phyloP scores from a whole-genome alignment of 345 rosid genomes.

The Excoecaria cochinchinensis region DNA sequence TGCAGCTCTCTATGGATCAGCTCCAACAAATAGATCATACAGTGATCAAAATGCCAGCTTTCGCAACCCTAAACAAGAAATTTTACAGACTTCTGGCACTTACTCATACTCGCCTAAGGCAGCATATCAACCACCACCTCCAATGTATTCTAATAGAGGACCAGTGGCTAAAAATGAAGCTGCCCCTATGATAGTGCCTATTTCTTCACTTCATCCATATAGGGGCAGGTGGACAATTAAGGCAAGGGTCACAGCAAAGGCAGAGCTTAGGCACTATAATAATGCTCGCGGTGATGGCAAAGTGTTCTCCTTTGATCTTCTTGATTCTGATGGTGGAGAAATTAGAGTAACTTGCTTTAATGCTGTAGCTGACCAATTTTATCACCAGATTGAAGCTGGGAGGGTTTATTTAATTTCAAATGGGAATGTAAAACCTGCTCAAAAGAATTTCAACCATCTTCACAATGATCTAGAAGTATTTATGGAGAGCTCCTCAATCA shows the following conservation, averaged over 20 bases:
- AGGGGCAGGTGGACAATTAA: slow-evolving; percentile 86
- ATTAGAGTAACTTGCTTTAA: slow-evolving; percentile 92
- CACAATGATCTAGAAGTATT: slow-evolving; percentile 69
- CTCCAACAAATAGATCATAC: slow-evolving; percentile 31
- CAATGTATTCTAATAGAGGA: slow-evolving; percentile 65
- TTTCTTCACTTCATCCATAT: slow-evolving; percentile 85
- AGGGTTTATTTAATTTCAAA: slow-evolving; percentile 73
- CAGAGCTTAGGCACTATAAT: slow-evolving; percentile 66
- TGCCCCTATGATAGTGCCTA: slow-evolving; percentile 67
- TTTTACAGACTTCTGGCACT: slow-evolving; percentile 34
- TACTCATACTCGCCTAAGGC: slow-evolving; percentile 35
- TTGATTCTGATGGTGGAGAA: slow-evolving; percentile 89
- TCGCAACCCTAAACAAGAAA: slow-evolving; percentile 42
- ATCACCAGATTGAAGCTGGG: slow-evolving; percentile 70
- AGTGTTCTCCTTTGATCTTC: slow-evolving; percentile 85
- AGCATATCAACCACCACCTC: slow-evolving; percentile 53
- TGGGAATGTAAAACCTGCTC: slow-evolving; percentile 81
- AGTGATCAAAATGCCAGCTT: slow-evolving; percentile 36
- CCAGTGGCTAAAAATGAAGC: slow-evolving; percentile 72
- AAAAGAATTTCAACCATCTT: slow-evolving; percentile 83
- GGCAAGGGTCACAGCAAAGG: slow-evolving; percentile 86
- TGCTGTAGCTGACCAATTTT: slow-evolving; percentile 78
- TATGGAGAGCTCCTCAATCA: slow-evolving; percentile 54
- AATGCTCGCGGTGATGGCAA: slow-evolving; percentile 86
- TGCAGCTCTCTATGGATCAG: slow-evolving; percentile 35